A percentile compares a stretch with the other conserved stretches of the same genome.
These are phyloP conservation scores for Candida vartiovaarae DNA, from an alignment of 805 yeast genomes.

Conservation along the genomic window DNA sequence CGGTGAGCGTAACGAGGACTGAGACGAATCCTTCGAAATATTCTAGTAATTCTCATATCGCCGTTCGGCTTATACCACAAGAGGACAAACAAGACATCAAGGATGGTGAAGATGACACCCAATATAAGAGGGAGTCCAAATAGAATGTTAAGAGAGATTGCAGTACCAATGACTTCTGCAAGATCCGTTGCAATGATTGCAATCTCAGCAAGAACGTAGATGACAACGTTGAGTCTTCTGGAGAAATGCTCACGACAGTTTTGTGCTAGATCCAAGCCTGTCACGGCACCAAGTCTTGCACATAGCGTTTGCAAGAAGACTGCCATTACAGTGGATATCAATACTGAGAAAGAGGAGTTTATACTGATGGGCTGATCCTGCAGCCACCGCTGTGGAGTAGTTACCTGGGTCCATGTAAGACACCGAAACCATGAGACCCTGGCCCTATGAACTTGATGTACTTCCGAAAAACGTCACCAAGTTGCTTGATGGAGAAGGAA, in stretches of 20 bases:
- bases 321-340: constrained; percentile 80
- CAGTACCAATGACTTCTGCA: constrained; percentile 98
- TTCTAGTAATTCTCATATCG: constrained; percentile 66
- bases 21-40: constrained; percentile 82
- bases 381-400: constrained; percentile 90
- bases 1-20: constrained; percentile 70
- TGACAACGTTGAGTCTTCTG: constrained; percentile 44
- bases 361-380: constrained; percentile 83
- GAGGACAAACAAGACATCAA: constrained; percentile 80
- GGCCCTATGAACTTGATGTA: constrained; percentile 80
- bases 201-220: constrained; percentile 76
- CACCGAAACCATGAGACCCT: constrained; percentile 88
- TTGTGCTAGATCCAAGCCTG: constrained; percentile 88
- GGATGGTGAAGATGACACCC: constrained; percentile 79
- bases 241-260: constrained; percentile 76
- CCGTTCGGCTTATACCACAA: constrained; percentile 86
- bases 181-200: constrained; percentile 94
- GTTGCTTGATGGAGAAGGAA: background rate
- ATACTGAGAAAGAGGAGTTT: constrained; percentile 69
- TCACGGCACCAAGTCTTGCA: constrained; percentile 85
- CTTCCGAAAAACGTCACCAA: constrained; percentile 27
- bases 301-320: constrained; percentile 80
- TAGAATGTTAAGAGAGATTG: constrained; percentile 82
- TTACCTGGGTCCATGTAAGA: constrained; percentile 98
- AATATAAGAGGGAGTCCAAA: constrained; percentile 70